Evolutionary conservation across 2,329 filamentous ascomycete species (phyloP).

Genomic region (Mariannaea elegans): DNA sequence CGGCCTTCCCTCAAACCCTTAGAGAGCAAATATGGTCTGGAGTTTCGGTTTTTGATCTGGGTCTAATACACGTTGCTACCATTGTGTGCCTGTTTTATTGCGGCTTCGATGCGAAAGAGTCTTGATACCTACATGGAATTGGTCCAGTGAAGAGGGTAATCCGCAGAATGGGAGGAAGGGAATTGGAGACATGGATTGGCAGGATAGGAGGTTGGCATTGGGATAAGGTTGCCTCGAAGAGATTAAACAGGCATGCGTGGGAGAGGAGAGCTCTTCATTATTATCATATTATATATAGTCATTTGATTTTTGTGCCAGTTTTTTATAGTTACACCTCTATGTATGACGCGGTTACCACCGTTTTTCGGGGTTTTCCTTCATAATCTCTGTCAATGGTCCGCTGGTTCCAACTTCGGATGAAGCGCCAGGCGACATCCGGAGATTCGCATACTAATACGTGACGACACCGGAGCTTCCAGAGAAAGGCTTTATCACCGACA

Average conservation of each 20-base stretch:
- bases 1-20: conserved; percentile 40
- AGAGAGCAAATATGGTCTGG: conserved; percentile 57
- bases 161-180: neutral
- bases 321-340: conserved; percentile 44
- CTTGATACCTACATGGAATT: conserved; percentile 18
- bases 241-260: conserved; percentile 4
- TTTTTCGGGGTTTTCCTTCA: conserved; percentile 22
- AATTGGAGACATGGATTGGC: neutral
- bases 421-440: conserved; percentile 48
- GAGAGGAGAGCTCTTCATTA: conserved; percentile 13
- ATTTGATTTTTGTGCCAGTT: conserved; percentile 3
- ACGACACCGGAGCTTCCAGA: conserved; percentile 33
- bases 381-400: conserved; percentile 38
- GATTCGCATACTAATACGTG: conserved; percentile 47
- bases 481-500: conserved; percentile 24
- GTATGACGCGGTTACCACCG: conserved; percentile 42
- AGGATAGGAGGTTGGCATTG: neutral
- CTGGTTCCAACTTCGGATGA: conserved; percentile 53
- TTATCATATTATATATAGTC: conserved; percentile 10
- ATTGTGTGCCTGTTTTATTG: conserved; percentile 33
- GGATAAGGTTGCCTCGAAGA: neutral
- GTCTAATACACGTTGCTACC: conserved; percentile 53
- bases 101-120: conserved; percentile 13
- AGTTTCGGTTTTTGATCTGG: conserved; percentile 57
- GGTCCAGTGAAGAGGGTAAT: neutral